These are phyloP conservation scores for Aspergillus texensis DNA, from an alignment of 2,329 filamentous ascomycete species.

Conservation along the genomic window DNA sequence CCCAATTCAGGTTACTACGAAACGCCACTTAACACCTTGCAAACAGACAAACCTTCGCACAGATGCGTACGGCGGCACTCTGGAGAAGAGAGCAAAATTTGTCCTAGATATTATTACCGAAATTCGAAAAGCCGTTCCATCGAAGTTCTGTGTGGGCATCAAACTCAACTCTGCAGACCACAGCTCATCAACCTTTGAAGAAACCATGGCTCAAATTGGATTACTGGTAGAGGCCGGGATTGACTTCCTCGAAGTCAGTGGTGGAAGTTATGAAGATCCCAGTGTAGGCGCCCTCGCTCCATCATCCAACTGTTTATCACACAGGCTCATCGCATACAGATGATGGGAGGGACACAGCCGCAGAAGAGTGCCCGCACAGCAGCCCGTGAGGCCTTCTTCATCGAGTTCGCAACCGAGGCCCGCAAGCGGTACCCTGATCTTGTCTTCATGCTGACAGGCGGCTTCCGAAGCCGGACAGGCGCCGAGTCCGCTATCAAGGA, in stretches of 20 bases:
- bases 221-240: constrained; percentile 48
- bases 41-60: constrained; percentile 49
- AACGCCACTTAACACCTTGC: not conserved
- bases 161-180: constrained; percentile 57
- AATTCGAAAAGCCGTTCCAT: constrained; percentile 45
- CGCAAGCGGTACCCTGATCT: constrained; percentile 49
- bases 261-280: constrained; percentile 62
- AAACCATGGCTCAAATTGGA: constrained; percentile 61
- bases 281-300: constrained; percentile 37
- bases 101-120: constrained; percentile 49
- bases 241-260: constrained; percentile 71
- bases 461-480: constrained; percentile 58
- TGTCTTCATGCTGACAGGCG: constrained; percentile 63
- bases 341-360: constrained; percentile 36
- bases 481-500: constrained; percentile 53
- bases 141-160: constrained; percentile 50
- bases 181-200: constrained; percentile 42
- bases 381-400: constrained; percentile 68
- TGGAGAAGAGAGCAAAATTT: constrained; percentile 50
- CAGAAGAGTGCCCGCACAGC: constrained; percentile 48
- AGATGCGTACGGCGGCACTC: constrained; percentile 52
- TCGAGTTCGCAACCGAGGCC: constrained; percentile 63
- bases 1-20: not conserved
- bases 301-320: not conserved
- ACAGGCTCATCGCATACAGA: constrained; percentile 20